Evolutionary conservation across 148 eudicot species (phyloP), one percentile per base, ranked within the genome.

Genomic region (Agrostemma githago): DNA sequence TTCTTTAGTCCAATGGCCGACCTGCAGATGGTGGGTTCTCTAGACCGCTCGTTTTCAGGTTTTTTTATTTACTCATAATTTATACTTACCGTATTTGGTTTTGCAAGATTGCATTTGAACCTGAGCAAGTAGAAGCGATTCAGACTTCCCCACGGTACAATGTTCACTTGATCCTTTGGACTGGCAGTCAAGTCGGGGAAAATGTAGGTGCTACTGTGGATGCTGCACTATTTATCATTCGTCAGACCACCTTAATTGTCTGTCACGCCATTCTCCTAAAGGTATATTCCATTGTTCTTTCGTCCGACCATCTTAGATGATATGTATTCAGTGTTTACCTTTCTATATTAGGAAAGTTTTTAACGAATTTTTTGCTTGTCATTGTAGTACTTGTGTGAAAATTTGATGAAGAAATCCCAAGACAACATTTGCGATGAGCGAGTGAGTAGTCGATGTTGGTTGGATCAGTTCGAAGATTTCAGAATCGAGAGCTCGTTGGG

Each of bases 351-450:
- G 34, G 34, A 26, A 26, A 20, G 20, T 16, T 20, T 3, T 21
- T 21, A 20, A 34, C 26, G 34, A 62, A 20, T 8, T 26, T 26
- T 26, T 14, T 26, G 66, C 8, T 62, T 2, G 16, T 62, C 14
- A 8, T 1, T 48, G 41, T 41, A 62, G 66, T 62, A 62, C 42
- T 26, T 62, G 66, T 62, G 66, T 62, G 66, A 62, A 62, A 62
- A 3, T 26, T 37, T 62, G 66, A 5, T 5, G 3, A 34, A 26
- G 41, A 62, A 62, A 34, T 9, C 39, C 2, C 40, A 62, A n/a
- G 16, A 9, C 1, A 62, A 37, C 16, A 10, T 34, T 10, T 62
- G 66, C 16, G 40, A 62, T 20, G 26, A 60, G 16, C 14, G 15
- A 51, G 56, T 1, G 56, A 10, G 14, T 11, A 10, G 15, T 62